Percentiles rank a stretch among this genome's conserved stretches.
Conservation (phyloP, 2,329 filamentous ascomycete genomes). For the Phialophora chinensis region DNA sequence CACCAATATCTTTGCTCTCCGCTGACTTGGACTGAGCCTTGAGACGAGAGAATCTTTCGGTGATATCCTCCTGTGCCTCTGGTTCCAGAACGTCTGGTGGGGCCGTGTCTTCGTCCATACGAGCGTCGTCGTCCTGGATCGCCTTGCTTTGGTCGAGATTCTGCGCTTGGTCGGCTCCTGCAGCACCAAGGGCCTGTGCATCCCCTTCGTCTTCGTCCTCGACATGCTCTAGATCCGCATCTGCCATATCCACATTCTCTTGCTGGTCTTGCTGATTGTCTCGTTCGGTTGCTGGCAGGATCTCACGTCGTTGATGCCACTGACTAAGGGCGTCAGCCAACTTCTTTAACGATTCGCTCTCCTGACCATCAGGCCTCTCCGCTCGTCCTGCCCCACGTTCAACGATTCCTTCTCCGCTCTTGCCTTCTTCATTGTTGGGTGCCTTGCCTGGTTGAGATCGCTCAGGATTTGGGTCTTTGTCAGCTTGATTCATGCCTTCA, state of each 20-base stretch:
- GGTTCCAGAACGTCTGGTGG: conserved; percentile 58
- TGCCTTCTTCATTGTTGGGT: conserved; percentile 34
- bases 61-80: conserved; percentile 36
- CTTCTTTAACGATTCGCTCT: conserved; percentile 84
- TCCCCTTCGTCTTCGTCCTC: conserved; percentile 83
- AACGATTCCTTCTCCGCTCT: conserved; percentile 33
- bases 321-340: conserved; percentile 89
- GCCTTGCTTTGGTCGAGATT: conserved; percentile 89
- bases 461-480: conserved; percentile 33
- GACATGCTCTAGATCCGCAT: conserved; percentile 91
- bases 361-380: conserved; percentile 38
- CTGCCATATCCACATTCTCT: conserved; percentile 71
- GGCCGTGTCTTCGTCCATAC: conserved; percentile 61
- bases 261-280: conserved; percentile 60
- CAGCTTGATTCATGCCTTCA: conserved; percentile 35
- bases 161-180: conserved; percentile 83
- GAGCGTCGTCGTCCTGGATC: conserved; percentile 69
- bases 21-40: conserved; percentile 46
- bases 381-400: conserved; percentile 37
- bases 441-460: conserved; percentile 35
- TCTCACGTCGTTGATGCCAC: conserved; percentile 91
- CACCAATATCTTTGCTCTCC: conserved; percentile 55
- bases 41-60: conserved; percentile 46
- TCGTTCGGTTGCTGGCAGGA: conserved; percentile 66
- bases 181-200: conserved; percentile 87